These are phyloP conservation scores for Penicillium atrosanguineum DNA, from an alignment of 495 filamentous ascomycete genomes.

Conservation along the genomic window DNA sequence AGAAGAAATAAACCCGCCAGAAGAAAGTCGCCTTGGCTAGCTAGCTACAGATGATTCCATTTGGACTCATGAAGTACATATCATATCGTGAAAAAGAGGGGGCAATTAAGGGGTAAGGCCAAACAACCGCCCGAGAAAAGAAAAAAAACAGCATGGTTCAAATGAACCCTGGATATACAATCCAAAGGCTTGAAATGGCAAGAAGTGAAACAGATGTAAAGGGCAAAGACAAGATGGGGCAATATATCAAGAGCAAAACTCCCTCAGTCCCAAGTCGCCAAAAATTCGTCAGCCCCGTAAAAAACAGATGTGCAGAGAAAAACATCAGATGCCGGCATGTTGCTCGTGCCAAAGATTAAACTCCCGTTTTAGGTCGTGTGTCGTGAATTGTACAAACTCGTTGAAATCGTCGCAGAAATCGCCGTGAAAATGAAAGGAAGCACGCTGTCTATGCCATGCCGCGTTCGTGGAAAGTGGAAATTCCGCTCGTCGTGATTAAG, in stretches of 20 bases:
- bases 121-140: not conserved
- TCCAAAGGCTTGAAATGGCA: not conserved
- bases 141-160: conserved; percentile 1
- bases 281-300: conserved; percentile 2
- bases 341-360: conserved; percentile 20
- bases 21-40: not conserved
- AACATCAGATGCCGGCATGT: conserved; percentile 1
- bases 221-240: not conserved
- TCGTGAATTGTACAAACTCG: conserved; percentile 29
- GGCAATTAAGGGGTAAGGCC: conserved; percentile 11
- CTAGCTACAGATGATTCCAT: conserved; percentile 19
- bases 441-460: conserved; percentile 17
- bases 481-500: conserved; percentile 11
- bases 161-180: not conserved
- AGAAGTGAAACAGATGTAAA: not conserved
- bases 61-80: conserved; percentile 20
- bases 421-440: conserved; percentile 14
- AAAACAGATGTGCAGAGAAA: conserved; percentile 9
- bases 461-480: conserved; percentile 6
- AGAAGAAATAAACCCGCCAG: not conserved
- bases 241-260: conserved; percentile 7
- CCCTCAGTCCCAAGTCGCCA: conserved; percentile 7
- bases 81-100: conserved; percentile 17
- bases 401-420: conserved; percentile 22
- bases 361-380: conserved; percentile 14